These are phyloP conservation scores for Kazachstania bromeliacearum DNA, from an alignment of 805 yeast species.

Conservation along the genomic window DNA sequence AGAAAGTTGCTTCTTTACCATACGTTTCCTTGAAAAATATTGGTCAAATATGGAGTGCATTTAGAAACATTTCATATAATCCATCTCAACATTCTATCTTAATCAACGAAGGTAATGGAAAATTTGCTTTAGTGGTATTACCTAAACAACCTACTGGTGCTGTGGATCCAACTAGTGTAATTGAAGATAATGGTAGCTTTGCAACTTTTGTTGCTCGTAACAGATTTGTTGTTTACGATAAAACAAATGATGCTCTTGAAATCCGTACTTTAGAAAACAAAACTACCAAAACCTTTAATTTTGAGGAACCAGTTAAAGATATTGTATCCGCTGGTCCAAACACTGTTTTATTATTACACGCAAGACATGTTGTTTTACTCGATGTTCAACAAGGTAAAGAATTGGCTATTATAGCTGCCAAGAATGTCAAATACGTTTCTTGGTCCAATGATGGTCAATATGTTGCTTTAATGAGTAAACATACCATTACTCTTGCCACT, in stretches of 20 bases:
- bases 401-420: constrained; percentile 55
- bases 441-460: constrained; percentile 87
- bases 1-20: constrained; percentile 60
- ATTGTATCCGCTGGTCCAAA: constrained; percentile 78
- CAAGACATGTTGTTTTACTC: constrained; percentile 63
- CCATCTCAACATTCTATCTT: constrained; percentile 85
- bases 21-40: constrained; percentile 74
- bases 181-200: constrained; percentile 71
- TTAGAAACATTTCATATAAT: constrained; percentile 78
- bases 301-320: constrained; percentile 60
- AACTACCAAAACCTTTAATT: constrained; percentile 68
- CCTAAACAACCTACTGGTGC: constrained; percentile 90
- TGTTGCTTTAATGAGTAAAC: constrained; percentile 83
- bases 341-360: constrained; percentile 63
- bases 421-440: constrained; percentile 75
- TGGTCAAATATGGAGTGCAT: constrained; percentile 79
- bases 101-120: constrained; percentile 59
- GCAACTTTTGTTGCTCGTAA: constrained; percentile 93
- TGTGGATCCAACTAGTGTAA: constrained; percentile 76
- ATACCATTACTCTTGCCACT: constrained; percentile 80
- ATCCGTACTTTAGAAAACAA: constrained; percentile 77
- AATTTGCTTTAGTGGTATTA: constrained; percentile 63
- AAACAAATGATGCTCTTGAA: constrained; percentile 55
- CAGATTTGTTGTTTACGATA: constrained; percentile 76
- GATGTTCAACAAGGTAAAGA: constrained; percentile 90